Evolutionary conservation across 108 stramenopile genomes (phyloP), one percentile per base, ranked within the genome.

Genomic region (Nitzschia sp.): DNA sequence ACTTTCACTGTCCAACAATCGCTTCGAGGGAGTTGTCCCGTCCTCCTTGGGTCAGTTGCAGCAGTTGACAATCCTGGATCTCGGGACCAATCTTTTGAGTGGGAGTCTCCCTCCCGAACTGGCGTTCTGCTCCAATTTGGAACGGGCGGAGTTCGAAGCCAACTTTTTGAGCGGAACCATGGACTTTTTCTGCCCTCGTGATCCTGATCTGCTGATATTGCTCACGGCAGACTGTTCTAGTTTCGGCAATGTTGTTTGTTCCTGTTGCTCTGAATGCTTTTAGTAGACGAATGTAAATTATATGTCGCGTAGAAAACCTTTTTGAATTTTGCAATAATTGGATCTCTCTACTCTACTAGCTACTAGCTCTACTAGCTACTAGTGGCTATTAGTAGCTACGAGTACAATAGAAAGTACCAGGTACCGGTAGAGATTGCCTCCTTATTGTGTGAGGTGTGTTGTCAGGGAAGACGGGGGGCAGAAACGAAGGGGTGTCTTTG

Each of bases 211-310:
- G 28, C 8, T 15, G 13, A 16, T 30, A 56, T 56, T 52, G 50
- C n/a, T n/a, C n/a, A 23, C 50, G 5, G 50, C 55, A 17, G 28
- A 31, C 21, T 56, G 55, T n/a, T 5, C 5, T 29, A 17, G 9
- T 4, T n/a, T n/a, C n/a, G 22, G 22, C n/a, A 31, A 56, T 9
- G 17, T 32, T 30, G 27, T 29, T 29, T 56, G 55, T 31, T 29
- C 55, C 55, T 56, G 55, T 56, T 56, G 55, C 29, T 28, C 55
- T 4, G 48, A 50, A 5, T 50, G 48, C 21, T 50, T 21, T 50
- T 50, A 50, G 21, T 50, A 13, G 38, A 41, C 38, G 13, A n/a
- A n/a, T n/a, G n/a, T n/a, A n/a, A n/a, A n/a, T n/a, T n/a, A n/a
- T n/a, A n/a, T n/a, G n/a, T n/a, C n/a, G n/a, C n/a, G n/a, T n/a